Evolutionary conservation across 2,329 filamentous ascomycete species (phyloP), one percentile per base, ranked within the genome.

Genomic region (Phyllosticta citriasiana): DNA sequence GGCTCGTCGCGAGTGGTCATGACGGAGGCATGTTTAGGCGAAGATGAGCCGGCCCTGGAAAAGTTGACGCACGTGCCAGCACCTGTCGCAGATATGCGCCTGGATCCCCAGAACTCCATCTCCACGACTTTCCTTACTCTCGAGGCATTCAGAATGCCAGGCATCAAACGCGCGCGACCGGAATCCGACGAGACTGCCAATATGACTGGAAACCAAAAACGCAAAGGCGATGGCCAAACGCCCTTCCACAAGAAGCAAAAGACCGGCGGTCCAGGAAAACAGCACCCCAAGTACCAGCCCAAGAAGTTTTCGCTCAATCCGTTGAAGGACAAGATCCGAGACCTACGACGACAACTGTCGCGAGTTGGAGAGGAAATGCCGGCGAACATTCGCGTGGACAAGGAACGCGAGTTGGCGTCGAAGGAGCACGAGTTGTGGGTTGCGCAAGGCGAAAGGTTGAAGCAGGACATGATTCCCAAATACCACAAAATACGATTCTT

Each of bases 401-500:
- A 89, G 63, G 87, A 92, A 74, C 81, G 88, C 60, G 89, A 91
- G 69, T 76, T 93, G 64, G 81, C 81, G 55, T 81, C 85, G 4
- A 86, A 86, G 68, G 80, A 84, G 72, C 78, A 83, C 65, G 86
- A 88, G 68, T 78, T 92, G 62, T 65, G 74, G 4, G 79, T 82
- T 64, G 79, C 82, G 55, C 77, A 82, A 63, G 79, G 80, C 62
- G 84, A 85, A 67, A 86, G 84, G 74, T 80, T 80, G 69, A 81
- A 84, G 66, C 81, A 80, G 67, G 80, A 84, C 63, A 89, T 92
- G 83, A 91, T 92, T 64, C 79, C 79, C 57, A 88, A 86, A 72
- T 94, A 91, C 68, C 89, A 93, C 72, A 92, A 90, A 83, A 84
- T 93, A 57, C 80, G 89, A 27, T 94, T 94, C 71, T 93, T 93